Percentiles rank a stretch among this genome's conserved stretches.
Evolutionary conservation across 192 early-diverging fungal species (phyloP).

Genomic region (Lobosporangium transversale): DNA sequence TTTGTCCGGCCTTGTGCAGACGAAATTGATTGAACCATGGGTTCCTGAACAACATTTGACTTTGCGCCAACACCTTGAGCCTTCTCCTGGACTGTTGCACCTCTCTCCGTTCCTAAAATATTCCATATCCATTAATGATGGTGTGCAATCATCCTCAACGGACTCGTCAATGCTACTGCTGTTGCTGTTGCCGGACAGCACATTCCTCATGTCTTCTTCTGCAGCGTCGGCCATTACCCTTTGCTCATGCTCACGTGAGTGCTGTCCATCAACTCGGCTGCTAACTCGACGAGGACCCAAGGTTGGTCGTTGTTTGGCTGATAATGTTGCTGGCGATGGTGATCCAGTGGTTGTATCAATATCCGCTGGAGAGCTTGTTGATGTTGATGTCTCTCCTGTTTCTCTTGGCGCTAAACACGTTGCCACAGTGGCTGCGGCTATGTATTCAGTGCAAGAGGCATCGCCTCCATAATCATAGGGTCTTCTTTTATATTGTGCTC

Average conservation of each 20-base stretch:
- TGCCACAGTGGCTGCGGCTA: constrained; percentile 33
- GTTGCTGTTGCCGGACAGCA: not conserved
- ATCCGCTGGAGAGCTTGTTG: not conserved
- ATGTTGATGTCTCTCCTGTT: not conserved
- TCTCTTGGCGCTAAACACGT: constrained; percentile 26
- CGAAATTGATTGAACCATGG: constrained; percentile 17
- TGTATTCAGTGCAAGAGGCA: constrained; percentile 16
- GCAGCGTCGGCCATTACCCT: not conserved
- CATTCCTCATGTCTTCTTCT: not conserved
- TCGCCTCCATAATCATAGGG: constrained; percentile 6
- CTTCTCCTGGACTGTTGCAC: constrained; percentile 15
- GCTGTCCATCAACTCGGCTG: constrained; percentile 21
- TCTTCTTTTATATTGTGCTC: constrained; percentile 7
- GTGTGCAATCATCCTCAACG: not conserved
- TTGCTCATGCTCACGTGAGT: constrained; percentile 14
- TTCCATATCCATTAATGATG: constrained; percentile 23
- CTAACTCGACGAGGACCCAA: constrained; percentile 36
- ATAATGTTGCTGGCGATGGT: not conserved
- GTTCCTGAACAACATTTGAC: constrained; percentile 31
- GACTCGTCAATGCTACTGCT: not conserved
- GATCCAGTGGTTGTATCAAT: constrained; percentile 21
- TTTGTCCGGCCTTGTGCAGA: too few species aligned
- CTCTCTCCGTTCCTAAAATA: constrained; percentile 26
- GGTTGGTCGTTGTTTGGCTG: constrained; percentile 13
- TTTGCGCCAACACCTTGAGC: constrained; percentile 6